Base-by-base conservation (phyloP, 768 basidiomycete species). In the Suillus ampliporus region DNA sequence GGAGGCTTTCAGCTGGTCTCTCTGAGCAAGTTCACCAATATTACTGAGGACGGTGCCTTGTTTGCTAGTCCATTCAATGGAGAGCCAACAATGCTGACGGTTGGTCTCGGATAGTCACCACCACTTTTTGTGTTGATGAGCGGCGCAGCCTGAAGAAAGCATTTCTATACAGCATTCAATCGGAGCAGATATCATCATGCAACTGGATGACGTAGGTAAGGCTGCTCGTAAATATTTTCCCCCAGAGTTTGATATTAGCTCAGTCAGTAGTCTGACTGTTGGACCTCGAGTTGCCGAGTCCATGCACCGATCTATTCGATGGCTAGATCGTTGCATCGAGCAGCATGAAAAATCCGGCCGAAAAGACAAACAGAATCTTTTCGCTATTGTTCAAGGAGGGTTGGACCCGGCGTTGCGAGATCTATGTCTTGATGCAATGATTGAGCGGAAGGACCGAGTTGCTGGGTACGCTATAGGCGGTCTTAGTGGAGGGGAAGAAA, bases 101-200 rank as follows among this genome's bases (percentile, higher is more conserved):
- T 94, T 69, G 71, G 83, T 77, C 19, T 53, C 48, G 40, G 38
- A 35, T 26, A 19, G 56, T 52, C 31, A 46, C 28, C 58, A 9
- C 40, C 13, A 13, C n/a, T 50, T 61, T 40, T 57, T 6, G 57
- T 61, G 61, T 62, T 68, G 35, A 40, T 38, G 47, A 62, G 31
- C 53, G 10, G 28, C 15, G 23, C 60, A 94, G 90, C 94, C 95
- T 38, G 94, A 97, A 77, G 91, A 95, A 79, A 93, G 91, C 68
- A 95, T 96, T 46, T 86, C 88, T 17, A 91, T 94, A 69, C 94
- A 97, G 71, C 95, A 97, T 71, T 82, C 89, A 9, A 95, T 97
- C 47, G 94, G 94, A 6, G 92, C 89, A 31, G 94, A 97, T 72
- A 97, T 97, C 63, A 94, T 97, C 64, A 96, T 97, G 95, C 94